Evolutionary conservation across 768 basidiomycete species (phyloP).

Genomic region (Paxillus ammoniavirescens): DNA sequence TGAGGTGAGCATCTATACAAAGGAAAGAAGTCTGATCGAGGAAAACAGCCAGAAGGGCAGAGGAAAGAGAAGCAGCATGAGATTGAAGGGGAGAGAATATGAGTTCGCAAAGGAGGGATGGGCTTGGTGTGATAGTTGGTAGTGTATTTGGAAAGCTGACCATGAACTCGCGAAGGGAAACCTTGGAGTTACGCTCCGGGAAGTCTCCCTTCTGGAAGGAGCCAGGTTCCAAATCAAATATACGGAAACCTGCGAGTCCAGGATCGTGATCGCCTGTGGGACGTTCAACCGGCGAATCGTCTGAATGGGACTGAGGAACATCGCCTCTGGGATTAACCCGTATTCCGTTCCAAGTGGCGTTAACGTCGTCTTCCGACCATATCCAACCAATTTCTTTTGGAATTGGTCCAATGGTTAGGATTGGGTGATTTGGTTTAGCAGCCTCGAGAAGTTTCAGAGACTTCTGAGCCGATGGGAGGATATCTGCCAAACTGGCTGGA

Average conservation of each 20-base stretch:
- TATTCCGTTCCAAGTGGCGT: slow-evolving; percentile 7
- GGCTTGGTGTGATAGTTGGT: slow-evolving; percentile 63
- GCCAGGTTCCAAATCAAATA: slow-evolving; percentile 73
- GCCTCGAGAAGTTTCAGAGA: slow-evolving; percentile 64
- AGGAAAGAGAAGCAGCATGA: slow-evolving; percentile 64
- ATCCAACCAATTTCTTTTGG: slow-evolving; percentile 46
- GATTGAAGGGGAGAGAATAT: slow-evolving; percentile 59
- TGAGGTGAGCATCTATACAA: slow-evolving; percentile 64
- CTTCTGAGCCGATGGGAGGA: slow-evolving; percentile 63
- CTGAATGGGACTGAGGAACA: neutral
- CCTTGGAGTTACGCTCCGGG: slow-evolving; percentile 16
- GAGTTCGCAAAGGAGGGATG: slow-evolving; percentile 58
- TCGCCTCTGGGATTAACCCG: neutral
- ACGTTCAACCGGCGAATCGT: neutral
- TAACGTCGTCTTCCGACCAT: slow-evolving; percentile 34
- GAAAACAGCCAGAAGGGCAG: slow-evolving; percentile 64
- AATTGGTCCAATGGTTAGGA: slow-evolving; percentile 40
- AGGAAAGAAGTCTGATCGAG: slow-evolving; percentile 62
- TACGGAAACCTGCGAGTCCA: slow-evolving; percentile 44
- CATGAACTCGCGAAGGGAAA: slow-evolving; percentile 48
- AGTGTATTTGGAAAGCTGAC: slow-evolving; percentile 54
- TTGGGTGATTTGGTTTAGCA: slow-evolving; percentile 62
- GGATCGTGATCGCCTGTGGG: slow-evolving; percentile 25
- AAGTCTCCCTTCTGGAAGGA: slow-evolving; percentile 24
- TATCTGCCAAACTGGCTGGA: slow-evolving; percentile 44